Base-by-base conservation (phyloP, 176 grass and related monocot genomes). In the Musa itinerans region DNA sequence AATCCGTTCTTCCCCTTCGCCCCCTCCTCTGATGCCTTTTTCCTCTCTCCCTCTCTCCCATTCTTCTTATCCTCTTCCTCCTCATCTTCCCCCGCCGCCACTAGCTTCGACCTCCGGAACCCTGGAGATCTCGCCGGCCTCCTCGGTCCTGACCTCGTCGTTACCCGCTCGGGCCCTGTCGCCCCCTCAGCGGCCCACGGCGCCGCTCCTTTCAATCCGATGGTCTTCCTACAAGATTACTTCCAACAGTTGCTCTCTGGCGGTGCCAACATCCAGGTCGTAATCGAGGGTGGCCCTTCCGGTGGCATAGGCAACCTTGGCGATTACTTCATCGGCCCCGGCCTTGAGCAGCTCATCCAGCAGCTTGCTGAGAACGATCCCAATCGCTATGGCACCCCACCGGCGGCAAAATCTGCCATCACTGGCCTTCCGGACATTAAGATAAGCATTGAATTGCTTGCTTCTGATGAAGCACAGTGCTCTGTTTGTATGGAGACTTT, bases 321-420 rank as follows among this genome's bases (percentile, higher is more conserved):
- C 22, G 94, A 97, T 81, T 97, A 97, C 86, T 97, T 93, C 79
- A 81, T 89, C 50, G 94, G 94, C 61, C 78, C 84, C 9, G 94
- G 94, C 77, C 94, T 97, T 58, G 90, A 97, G 84, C 94, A 97
- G 80, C 80, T 97, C 77, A 97, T 97, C 78, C 94, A 97, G 82
- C 94, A 97, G 83, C 90, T 97, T 52, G 90, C 90, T 54, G 94
- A 97, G 78, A 97, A 97, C 66, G 94, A 97, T 80, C 94, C 94
- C 74, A 93, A 88, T 82, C 85, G 90, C 72, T 97, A 97, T 63
- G 94, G 94, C 50, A 90, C 94, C 67, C 90, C 88, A 53, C 94
- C 94, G 20, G 80, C 94, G 50, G 66, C 86, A 66, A 97, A 93
- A 73, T 75, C 90, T 51, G 94, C 88, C 34, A 80, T 97, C n/a